Base-by-base conservation (phyloP, 305 asterid species). In the Ilex paraguariensis region DNA sequence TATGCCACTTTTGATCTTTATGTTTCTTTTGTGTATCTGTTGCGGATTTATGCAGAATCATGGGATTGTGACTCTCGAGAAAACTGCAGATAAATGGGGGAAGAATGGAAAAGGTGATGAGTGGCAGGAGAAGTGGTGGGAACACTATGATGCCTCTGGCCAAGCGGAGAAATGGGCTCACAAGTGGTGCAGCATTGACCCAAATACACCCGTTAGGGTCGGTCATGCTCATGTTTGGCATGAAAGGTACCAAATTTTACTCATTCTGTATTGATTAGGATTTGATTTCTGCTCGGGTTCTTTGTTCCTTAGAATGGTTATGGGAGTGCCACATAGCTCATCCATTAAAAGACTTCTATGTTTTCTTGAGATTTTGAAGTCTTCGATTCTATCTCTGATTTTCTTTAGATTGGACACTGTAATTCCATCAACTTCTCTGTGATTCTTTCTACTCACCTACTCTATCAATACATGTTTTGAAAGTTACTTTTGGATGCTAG, bases 211-310 rank as follows among this genome's bases (percentile, higher is more conserved):
- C 51, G 71, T 92, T 21, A 94, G 87, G 0, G 91, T 69, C 2
- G 98, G 98, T 51, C 98, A 92, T 62, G 98, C 97, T 65, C 98
- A 92, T 56, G 84, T 87, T 75, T 92, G 98, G 98, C 97, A 92
- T 53, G 98, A 92, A 75, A 87, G 94, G 98, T 89, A 81, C 48
- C 58, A 45, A 58, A 32, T 61, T 56, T 44, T 58, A 31, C 55
- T 61, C 44, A 30, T 30, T 48, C 45, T 50, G 55, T 56, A 59
- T 9, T 58, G 9, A 2, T 36, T 36, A 36, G 9, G 42, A 36
- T 36, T 4, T 8, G 42, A 36, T 5, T 36, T 56, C 54, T 50
- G 54, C 33, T 17, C 64, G 52, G 40, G 57, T 10, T 65, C 17
- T 36, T 48, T 49, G 1, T 32, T 56, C 52, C 28, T 21, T 21